phyloP scores from a whole-genome alignment of 2,329 filamentous ascomycete genomes.

The Monilinia polystroma region DNA sequence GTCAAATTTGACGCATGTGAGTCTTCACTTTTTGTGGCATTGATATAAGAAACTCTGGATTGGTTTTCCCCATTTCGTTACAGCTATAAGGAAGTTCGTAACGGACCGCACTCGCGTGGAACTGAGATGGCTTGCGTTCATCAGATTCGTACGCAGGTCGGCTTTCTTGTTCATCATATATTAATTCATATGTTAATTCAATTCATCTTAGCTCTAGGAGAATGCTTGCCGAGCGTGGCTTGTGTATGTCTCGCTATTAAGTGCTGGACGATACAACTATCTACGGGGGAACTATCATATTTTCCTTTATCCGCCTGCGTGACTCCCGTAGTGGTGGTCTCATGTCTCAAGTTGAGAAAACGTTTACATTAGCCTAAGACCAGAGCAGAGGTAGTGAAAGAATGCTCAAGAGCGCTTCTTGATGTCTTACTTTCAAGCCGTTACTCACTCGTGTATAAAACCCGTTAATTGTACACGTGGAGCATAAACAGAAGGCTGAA shows the following conservation, averaged over 20 bases:
- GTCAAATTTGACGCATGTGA: neutral
- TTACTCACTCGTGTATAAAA: neutral
- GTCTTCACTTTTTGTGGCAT: slow-evolving; percentile 14
- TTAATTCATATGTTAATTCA: neutral
- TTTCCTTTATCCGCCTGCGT: slow-evolving; percentile 5
- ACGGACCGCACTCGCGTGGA: neutral
- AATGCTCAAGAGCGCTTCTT: neutral
- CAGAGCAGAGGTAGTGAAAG: neutral
- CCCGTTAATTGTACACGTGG: slow-evolving; percentile 6
- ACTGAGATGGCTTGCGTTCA: neutral
- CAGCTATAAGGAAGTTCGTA: neutral
- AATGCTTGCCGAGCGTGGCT: slow-evolving; percentile 7
- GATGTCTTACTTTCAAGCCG: neutral
- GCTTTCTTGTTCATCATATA: slow-evolving; percentile 9
- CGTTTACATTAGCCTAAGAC: slow-evolving; percentile 2
- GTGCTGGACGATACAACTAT: neutral
- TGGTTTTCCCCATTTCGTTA: neutral
- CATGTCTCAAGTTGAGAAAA: slow-evolving; percentile 6
- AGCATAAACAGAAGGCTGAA: neutral
- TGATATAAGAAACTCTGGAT: neutral
- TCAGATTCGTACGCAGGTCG: neutral
- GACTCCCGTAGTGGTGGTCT: neutral
- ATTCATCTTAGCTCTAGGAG: neutral
- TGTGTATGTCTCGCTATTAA: slow-evolving; percentile 9
- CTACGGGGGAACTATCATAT: neutral